A percentile compares a stretch with the other conserved stretches of the same genome.
Conservation (phyloP, 2,329 filamentous ascomycete species). For the Hymenoscyphus fraxineus region DNA sequence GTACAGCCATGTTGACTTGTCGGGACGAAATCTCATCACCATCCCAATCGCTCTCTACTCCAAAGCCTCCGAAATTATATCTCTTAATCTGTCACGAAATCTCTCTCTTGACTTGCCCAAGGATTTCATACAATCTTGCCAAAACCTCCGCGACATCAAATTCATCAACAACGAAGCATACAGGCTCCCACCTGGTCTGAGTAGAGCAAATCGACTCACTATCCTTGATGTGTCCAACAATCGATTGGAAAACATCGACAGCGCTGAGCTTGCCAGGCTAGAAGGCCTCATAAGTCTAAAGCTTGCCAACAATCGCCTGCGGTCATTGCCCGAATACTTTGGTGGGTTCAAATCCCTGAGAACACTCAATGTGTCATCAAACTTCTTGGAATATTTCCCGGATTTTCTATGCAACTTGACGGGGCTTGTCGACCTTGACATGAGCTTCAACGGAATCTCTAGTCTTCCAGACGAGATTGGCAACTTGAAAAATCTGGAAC, state of each 20-base stretch:
- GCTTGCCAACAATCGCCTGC: constrained; percentile 87
- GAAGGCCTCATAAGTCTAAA: constrained; percentile 81
- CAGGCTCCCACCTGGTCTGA: constrained; percentile 78
- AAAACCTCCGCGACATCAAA: constrained; percentile 89
- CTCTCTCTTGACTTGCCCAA: constrained; percentile 87
- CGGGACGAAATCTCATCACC: constrained; percentile 84
- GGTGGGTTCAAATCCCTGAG: constrained; percentile 73
- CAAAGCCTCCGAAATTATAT: constrained; percentile 88
- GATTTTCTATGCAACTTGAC: constrained; percentile 77
- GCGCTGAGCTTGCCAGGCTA: constrained; percentile 74
- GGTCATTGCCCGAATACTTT: constrained; percentile 76
- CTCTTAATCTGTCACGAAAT: constrained; percentile 89
- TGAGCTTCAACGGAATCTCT: constrained; percentile 92
- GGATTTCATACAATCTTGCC: constrained; percentile 93
- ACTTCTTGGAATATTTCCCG: constrained; percentile 82
- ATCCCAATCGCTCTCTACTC: constrained; percentile 94
- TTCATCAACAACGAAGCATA: constrained; percentile 92
- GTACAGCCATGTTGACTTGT: constrained; percentile 89
- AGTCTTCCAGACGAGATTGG: constrained; percentile 75
- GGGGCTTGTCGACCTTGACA: constrained; percentile 84
- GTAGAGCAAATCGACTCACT: constrained; percentile 74
- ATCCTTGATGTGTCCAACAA: constrained; percentile 96
- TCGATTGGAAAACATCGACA: constrained; percentile 78
- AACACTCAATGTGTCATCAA: constrained; percentile 88
- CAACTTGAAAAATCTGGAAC: constrained; percentile 73